A percentile compares a stretch with the other conserved stretches of the same genome.
phyloP scores from a whole-genome alignment of 2,329 filamentous ascomycete genomes.

The Fusarium sp. region DNA sequence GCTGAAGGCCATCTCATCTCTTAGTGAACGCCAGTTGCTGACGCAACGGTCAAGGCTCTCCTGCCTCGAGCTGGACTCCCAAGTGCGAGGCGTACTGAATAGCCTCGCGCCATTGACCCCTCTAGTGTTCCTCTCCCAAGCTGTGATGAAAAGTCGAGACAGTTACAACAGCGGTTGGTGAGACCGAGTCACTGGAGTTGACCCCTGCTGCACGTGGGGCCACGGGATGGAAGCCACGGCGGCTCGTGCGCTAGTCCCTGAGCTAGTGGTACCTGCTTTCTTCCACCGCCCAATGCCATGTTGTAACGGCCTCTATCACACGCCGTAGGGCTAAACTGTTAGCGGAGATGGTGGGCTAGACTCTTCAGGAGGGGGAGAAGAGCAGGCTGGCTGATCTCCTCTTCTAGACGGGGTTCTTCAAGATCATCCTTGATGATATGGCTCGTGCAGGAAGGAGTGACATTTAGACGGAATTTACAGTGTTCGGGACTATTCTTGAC shows the following conservation, averaged over 20 bases:
- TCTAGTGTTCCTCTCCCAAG: not conserved
- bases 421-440: conserved; percentile 11
- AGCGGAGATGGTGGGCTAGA: conserved; percentile 1
- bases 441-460: not conserved
- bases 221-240: not conserved
- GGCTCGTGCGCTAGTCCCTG: conserved; percentile 14
- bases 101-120: not conserved
- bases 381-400: conserved; percentile 17
- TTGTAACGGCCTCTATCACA: conserved; percentile 4
- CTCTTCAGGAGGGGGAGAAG: not conserved
- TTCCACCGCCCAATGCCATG: conserved; percentile 19
- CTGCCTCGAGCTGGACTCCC: not conserved
- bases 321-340: conserved; percentile 29
- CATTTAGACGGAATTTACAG: not conserved
- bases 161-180: not conserved
- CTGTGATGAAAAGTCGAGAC: conserved; percentile 5
- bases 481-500: not conserved
- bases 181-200: not conserved
- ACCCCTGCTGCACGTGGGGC: conserved; percentile 31
- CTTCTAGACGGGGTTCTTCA: conserved; percentile 6
- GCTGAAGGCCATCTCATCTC: not conserved
- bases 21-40: not conserved
- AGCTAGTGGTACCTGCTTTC: conserved; percentile 24
- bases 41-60: not conserved
- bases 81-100: not conserved